Base-by-base conservation (phyloP, 164 flowering plant species). In the Magnolia kwangsiensis region DNA sequence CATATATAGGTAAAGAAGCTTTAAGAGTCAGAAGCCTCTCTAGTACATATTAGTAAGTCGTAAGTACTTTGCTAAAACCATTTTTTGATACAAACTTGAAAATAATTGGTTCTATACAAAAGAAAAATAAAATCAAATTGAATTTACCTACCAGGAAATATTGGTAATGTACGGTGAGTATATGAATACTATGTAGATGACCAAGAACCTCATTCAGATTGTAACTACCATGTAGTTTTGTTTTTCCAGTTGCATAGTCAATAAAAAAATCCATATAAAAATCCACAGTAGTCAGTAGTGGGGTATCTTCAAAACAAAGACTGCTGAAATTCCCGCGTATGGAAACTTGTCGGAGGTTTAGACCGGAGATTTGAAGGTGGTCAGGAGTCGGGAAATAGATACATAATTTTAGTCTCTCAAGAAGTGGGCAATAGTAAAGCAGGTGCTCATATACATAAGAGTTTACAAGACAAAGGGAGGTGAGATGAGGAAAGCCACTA, bases 381-480 rank as follows among this genome's bases (percentile, higher is more conserved):
- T 37, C 7, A 37, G 45, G 45, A 37, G 6, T 37, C 7, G 45
- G 45, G 45, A n/a, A 63, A 63, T 63, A 16, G 21, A 18, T 7
- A 63, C 8, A n/a, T 7, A 63, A 63, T 63, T 16, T 19, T 18
- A 18, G n/a, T 63, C 23, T 9, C 18, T n/a, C 19, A 13, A 16
- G 21, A 18, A 63, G 65, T 18, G 2, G 0, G 8, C 14, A 66
- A 13, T 11, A 21, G 2, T 8, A 66, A 1, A 37, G 45, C 7
- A 37, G 7, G 4, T 37, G 6, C 45, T 37, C 45, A 37, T 37
- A 37, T 37, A 7, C 45, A 37, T 37, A 37, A 3, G 45, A 37
- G 45, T 37, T 37, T 37, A 37, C 91, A 86, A 90, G 89, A 78
- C 84, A 86, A 71, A 88, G 89, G 78, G 85, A 82, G 80, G 78